Conservation (phyloP, 164 flowering plant species). For the Santalum album region DNA sequence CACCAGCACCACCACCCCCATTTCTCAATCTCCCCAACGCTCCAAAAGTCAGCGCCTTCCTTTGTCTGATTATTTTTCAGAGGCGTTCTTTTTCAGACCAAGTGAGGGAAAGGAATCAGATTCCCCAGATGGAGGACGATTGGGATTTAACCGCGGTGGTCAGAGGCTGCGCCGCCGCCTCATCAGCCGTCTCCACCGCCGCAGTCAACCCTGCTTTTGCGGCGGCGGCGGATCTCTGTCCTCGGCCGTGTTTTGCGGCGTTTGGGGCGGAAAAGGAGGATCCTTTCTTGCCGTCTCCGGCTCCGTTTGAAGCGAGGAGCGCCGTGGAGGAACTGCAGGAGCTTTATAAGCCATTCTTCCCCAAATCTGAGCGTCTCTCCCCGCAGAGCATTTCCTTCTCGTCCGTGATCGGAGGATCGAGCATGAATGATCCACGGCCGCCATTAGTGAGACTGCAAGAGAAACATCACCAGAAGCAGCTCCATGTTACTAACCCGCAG, state of each 20-base stretch:
- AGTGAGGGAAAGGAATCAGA: background rate
- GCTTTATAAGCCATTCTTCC: conserved; percentile 62
- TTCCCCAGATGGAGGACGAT: conserved; percentile 49
- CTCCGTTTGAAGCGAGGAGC: conserved; percentile 26
- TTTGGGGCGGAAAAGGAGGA: background rate
- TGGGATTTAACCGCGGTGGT: conserved; percentile 98
- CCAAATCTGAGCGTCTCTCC: conserved; percentile 20
- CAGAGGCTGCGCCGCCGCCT: conserved; percentile 50
- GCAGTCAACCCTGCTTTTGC: conserved; percentile 9
- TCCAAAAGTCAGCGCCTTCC: conserved; percentile 86
- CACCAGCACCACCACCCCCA: background rate
- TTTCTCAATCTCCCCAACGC: background rate
- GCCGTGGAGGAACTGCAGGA: conserved; percentile 51
- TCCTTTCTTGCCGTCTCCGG: conserved; percentile 18
- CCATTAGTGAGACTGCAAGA: conserved; percentile 4
- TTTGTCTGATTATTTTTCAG: conserved; percentile 28
- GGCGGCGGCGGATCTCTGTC: conserved; percentile 1
- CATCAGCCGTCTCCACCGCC: conserved; percentile 15
- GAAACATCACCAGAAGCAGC: conserved; percentile 11
- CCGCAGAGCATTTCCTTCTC: conserved; percentile 11
- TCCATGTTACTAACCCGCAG: conserved; percentile 18
- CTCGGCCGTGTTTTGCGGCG: conserved; percentile 10
- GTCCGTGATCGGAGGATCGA: conserved; percentile 7
- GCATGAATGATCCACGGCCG: conserved; percentile 12
- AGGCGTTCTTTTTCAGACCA: background rate